Base-by-base conservation (phyloP, 2,329 filamentous ascomycete species). In the Spiromastix sp. region DNA sequence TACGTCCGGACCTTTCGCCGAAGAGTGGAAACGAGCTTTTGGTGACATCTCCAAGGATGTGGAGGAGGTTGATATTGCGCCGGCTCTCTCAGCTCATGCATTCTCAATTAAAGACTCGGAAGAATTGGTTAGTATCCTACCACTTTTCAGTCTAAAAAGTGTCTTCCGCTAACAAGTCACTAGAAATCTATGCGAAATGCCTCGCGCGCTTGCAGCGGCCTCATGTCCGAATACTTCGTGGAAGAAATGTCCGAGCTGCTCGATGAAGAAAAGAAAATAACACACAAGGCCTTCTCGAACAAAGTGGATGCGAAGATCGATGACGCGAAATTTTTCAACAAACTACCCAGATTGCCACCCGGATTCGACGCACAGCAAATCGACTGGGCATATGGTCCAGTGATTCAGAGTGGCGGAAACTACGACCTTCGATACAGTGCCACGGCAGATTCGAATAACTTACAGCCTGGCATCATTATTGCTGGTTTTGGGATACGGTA, bases 171-270 rank as follows among this genome's bases (percentile, higher is more conserved):
- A 35, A 49, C 27, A n/a, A 13, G 18, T 7, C 18, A n/a, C 19
- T 37, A 78, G 72, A 84, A 89, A 46, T 81, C 85, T 8, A 95
- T 98, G 72, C 80, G 93, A 54, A 93, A 89, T 48, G 86, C 89
- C 4, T 91, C 91, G 37, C 83, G 91, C 55, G 89, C 91, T 30
- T 95, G 87, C 48, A 89, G 93, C 46, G 87, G 86, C 39, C 69
- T 96, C 41, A 93, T 96, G 79, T 85, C 85, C 33, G 85, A 89
- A 40, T 98, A 91, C 61, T 96, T 96, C 58, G 79, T 98, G 46
- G 91, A 98, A 55, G 87, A 95, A 58, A 96, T 98, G 87, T 94
- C 89, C 33, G 81, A 83, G 48, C 81, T 96, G 34, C 76, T 98
- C 41, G 91, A 98, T 54, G 81, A 87, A 47, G 93, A 96, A 60